These are phyloP conservation scores for Coemansia sp. DNA, from an alignment of 371 early-diverging fungal genomes.

Conservation along the genomic window DNA sequence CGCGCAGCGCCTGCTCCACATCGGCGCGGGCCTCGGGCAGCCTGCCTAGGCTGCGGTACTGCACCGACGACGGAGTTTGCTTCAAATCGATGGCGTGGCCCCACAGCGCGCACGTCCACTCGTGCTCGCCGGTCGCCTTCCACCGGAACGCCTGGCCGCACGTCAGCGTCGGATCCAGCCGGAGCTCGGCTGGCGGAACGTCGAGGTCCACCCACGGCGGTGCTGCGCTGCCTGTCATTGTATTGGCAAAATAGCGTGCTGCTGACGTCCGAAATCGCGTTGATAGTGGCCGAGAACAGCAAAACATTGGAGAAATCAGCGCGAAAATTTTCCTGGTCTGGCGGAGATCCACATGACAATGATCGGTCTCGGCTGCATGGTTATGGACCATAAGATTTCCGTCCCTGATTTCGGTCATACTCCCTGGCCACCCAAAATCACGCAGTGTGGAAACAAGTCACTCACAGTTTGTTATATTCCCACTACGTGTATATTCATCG, in stretches of 20 bases:
- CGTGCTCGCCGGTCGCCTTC: constrained; percentile 53
- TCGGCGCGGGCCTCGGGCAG: constrained; percentile 3
- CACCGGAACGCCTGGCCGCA: constrained; percentile 93
- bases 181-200: constrained; percentile 66
- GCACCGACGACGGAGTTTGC: constrained; percentile 22
- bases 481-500: not conserved
- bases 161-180: constrained; percentile 70
- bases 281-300: not conserved
- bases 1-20: constrained; percentile 26
- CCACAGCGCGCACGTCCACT: constrained; percentile 53
- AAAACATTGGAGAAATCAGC: not conserved
- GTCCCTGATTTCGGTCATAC: too few species aligned
- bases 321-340: not conserved
- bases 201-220: constrained; percentile 61
- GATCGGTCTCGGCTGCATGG: too few species aligned
- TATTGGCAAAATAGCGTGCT: not conserved
- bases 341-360: not conserved
- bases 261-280: not conserved
- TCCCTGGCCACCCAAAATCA: too few species aligned
- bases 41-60: constrained; percentile 22
- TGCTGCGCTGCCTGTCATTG: not conserved
- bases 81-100: constrained; percentile 31
- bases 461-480: too few species aligned
- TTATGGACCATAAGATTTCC: too few species aligned
- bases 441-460: too few species aligned